Conservation (phyloP, 805 yeast species). For the Kuraishia hungarica region DNA sequence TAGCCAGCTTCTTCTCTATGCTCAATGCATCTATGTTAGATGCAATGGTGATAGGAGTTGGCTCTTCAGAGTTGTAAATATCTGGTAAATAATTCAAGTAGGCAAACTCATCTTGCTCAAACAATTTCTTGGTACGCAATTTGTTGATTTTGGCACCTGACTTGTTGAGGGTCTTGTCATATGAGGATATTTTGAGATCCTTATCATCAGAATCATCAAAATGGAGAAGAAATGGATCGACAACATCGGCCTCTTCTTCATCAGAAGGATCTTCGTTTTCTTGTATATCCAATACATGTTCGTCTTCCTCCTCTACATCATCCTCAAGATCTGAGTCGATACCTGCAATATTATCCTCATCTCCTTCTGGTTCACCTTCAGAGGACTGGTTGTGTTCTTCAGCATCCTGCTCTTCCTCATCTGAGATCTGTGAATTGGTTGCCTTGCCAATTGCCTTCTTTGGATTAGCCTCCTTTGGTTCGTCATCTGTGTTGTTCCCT, state of each 20-base stretch:
- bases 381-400: constrained; percentile 13
- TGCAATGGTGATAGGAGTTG: constrained; percentile 8
- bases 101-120: constrained; percentile 12
- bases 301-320: constrained; percentile 2
- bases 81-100: constrained; percentile 10
- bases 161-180: constrained; percentile 19
- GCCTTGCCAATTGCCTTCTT: background rate
- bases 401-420: constrained; percentile 17
- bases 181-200: constrained; percentile 20
- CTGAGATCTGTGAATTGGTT: background rate
- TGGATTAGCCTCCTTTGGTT: constrained; percentile 3
- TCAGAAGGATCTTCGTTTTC: background rate
- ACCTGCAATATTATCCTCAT: constrained; percentile 10
- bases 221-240: constrained; percentile 75
- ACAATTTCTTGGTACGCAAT: constrained; percentile 7
- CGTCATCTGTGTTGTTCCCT: constrained; percentile 13
- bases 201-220: constrained; percentile 43
- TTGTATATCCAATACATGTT: background rate
- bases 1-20: background rate
- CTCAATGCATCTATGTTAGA: background rate
- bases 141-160: background rate
- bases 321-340: constrained; percentile 1
- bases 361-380: constrained; percentile 6
- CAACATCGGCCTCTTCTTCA: constrained; percentile 13
- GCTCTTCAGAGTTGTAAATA: constrained; percentile 8